Evolutionary conservation across 139 green algal genomes (phyloP), one percentile per base, ranked within the genome.

Genomic region (Ettlia oleoabundans): DNA sequence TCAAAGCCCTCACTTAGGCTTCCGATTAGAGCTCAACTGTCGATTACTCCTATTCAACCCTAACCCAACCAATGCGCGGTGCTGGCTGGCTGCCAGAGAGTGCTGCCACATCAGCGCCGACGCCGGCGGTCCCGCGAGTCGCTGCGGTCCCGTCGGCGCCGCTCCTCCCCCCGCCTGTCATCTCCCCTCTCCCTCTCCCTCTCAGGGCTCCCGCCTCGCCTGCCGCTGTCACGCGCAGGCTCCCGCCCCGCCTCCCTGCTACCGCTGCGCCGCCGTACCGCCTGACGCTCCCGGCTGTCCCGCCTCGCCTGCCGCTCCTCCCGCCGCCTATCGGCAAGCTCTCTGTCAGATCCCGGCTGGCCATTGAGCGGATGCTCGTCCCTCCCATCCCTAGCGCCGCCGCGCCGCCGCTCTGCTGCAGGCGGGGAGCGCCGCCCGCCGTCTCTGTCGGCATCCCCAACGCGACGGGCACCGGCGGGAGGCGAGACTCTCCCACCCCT

Each of bases 111-210:
- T 52, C 28, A 64, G 51, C 77, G 78, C 28, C 67, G 64, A 52
- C 78, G 72, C 15, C 72, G 72, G 33, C 72, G 72, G 51, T 79
- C 72, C 0, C 72, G 72, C 4, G 72, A 79, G 21, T 52, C 51
- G 35, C 51, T 68, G 35, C 72, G 72, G 33, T 79, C 72, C 26
- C 43, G 47, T 2, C 71, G 43, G 0, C 69, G 42, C 9, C 43
- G 32, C 2, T 64, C 51, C 40, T 64, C 71, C 30, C 32, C 71
- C 26, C 42, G 40, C 68, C 68, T 28, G 40, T 33, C 65, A 15
- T 9, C 32, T 8, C 64, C 32, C 18, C 64, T 41, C 64, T 35
- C 32, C 62, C 62, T 33, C 30, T 33, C 19, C 26, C 4, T 24
- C 26, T 30, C n/a, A n/a, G n/a, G 26, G 18, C 10, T 28, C 5